Evolutionary conservation across 495 filamentous ascomycete genomes (phyloP).

Genomic region (Ascobolus immersus): DNA sequence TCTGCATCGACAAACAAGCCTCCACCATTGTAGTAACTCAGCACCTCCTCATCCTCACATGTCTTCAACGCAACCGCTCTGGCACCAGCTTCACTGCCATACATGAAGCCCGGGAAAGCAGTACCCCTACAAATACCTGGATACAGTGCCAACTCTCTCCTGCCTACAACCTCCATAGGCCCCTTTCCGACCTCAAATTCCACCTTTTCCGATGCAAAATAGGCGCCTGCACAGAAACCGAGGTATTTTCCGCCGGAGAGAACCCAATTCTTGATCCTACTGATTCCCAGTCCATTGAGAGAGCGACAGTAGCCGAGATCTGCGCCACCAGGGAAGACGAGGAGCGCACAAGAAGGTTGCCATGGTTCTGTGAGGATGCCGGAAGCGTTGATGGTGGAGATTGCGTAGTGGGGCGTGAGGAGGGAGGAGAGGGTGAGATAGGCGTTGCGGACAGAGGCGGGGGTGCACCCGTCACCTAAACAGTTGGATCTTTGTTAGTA

Average conservation of each 20-base stretch:
- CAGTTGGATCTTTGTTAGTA: too few relatives aligned
- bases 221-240: constrained; percentile 84
- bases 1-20: constrained; percentile 76
- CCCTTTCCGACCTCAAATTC: constrained; percentile 79
- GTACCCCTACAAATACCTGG: constrained; percentile 63
- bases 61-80: constrained; percentile 44
- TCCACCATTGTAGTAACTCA: constrained; percentile 80
- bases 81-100: constrained; percentile 69
- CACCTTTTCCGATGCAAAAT: constrained; percentile 56
- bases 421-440: constrained; percentile 69
- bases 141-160: constrained; percentile 69
- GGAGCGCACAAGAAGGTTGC: constrained; percentile 58
- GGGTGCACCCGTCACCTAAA: constrained; percentile 69
- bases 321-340: constrained; percentile 87
- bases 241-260: constrained; percentile 64
- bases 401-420: constrained; percentile 80
- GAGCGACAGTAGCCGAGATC: constrained; percentile 75
- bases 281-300: constrained; percentile 71
- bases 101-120: constrained; percentile 76
- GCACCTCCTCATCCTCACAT: constrained; percentile 35
- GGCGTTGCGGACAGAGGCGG: constrained; percentile 71
- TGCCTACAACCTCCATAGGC: constrained; percentile 61
- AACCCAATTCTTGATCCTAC: constrained; percentile 58
- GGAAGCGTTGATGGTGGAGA: constrained; percentile 55
- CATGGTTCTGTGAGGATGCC: constrained; percentile 79